Evolutionary conservation across 140 eudicot genomes (phyloP).

Genomic region (Eryngium alpinum): DNA sequence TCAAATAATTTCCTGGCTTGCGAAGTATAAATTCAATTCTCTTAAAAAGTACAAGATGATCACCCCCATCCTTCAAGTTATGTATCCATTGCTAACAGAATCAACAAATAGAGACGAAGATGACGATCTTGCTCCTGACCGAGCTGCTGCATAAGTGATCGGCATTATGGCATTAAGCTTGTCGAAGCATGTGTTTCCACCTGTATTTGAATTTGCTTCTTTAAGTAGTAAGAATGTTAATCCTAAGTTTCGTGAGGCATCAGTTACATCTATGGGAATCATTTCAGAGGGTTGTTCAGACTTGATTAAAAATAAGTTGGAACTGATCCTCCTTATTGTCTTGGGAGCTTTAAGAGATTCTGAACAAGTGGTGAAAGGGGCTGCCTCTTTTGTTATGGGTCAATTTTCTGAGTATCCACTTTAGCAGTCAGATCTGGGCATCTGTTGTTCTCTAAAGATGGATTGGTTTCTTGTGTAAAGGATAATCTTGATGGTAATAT

Average conservation of each 20-base stretch:
- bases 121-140: slow-evolving; percentile 95
- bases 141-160: slow-evolving; percentile 94
- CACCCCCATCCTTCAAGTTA: slow-evolving; percentile 79
- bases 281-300: slow-evolving; percentile 88
- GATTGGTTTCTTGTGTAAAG: slow-evolving; percentile 72
- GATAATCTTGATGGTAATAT: slow-evolving; percentile 34
- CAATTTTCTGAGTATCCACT: slow-evolving; percentile 88
- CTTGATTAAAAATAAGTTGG: slow-evolving; percentile 70
- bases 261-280: slow-evolving; percentile 87
- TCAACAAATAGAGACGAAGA: slow-evolving; percentile 63
- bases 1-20: slow-evolving; percentile 98
- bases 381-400: slow-evolving; percentile 91
- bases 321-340: slow-evolving; percentile 70
- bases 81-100: slow-evolving; percentile 86
- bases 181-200: slow-evolving; percentile 70
- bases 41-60: slow-evolving; percentile 88
- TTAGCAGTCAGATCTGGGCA: no score
- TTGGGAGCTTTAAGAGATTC: slow-evolving; percentile 89
- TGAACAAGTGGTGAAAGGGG: slow-evolving; percentile 93
- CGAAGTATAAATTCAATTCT: slow-evolving; percentile 71
- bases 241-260: slow-evolving; percentile 87
- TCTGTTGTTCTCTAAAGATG: slow-evolving; percentile 24
- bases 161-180: slow-evolving; percentile 84
- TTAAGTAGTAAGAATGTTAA: slow-evolving; percentile 70
- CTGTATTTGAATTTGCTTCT: slow-evolving; percentile 86